These are phyloP conservation scores for Aspergillus carbonarius DNA, from an alignment of 2,329 filamentous ascomycete species.

Conservation along the genomic window DNA sequence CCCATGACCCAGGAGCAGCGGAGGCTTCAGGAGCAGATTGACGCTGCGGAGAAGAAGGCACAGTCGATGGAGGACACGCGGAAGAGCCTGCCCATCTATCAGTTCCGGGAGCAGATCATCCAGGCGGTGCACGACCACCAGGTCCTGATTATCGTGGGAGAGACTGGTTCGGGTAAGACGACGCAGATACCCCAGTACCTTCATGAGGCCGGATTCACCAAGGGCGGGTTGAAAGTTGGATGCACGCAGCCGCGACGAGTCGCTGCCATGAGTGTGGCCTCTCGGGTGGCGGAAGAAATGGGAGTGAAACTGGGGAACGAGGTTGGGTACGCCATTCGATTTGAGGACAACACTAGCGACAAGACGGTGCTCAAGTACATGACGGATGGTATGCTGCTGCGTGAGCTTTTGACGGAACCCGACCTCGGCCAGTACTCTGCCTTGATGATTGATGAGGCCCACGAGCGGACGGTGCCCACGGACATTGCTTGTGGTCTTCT, in stretches of 20 bases:
- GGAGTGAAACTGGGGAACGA: slow-evolving; percentile 86
- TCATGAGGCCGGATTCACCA: slow-evolving; percentile 86
- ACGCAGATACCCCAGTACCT: slow-evolving; percentile 94
- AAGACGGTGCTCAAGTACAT: slow-evolving; percentile 94
- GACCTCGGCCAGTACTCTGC: slow-evolving; percentile 79
- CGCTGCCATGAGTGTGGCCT: slow-evolving; percentile 95
- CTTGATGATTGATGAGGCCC: slow-evolving; percentile 95
- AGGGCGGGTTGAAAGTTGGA: slow-evolving; percentile 78
- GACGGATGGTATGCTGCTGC: slow-evolving; percentile 93
- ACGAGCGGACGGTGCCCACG: slow-evolving; percentile 87
- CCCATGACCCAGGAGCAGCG: slow-evolving; percentile 74
- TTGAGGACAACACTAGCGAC: slow-evolving; percentile 87
- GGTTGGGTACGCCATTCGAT: slow-evolving; percentile 92
- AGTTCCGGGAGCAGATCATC: slow-evolving; percentile 81
- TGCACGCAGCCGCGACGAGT: slow-evolving; percentile 95
- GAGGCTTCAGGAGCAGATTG: slow-evolving; percentile 74
- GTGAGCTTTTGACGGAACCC: slow-evolving; percentile 87
- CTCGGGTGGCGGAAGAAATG: slow-evolving; percentile 92
- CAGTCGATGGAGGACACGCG: slow-evolving; percentile 87
- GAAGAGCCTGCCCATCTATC: slow-evolving; percentile 85
- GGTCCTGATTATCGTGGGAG: slow-evolving; percentile 86
- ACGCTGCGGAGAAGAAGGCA: slow-evolving; percentile 85
- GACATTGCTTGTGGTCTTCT: slow-evolving; percentile 86
- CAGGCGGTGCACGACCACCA: slow-evolving; percentile 84
- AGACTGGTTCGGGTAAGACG: slow-evolving; percentile 93